Evolutionary conservation across 2,329 filamentous ascomycete species (phyloP).

Genomic region (Botrytis sinoallii): DNA sequence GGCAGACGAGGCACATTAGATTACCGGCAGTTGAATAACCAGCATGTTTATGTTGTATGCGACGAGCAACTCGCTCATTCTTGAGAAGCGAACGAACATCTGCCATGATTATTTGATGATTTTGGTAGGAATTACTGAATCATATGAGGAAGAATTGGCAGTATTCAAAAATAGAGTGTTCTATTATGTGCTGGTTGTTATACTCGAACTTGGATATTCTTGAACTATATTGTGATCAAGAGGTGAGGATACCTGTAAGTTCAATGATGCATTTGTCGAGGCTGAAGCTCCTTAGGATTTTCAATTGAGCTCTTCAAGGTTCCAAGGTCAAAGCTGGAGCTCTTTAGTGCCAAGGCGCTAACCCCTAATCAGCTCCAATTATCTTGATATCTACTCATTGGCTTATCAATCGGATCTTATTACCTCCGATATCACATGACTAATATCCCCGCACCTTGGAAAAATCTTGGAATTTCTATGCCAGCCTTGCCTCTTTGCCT

Average conservation of each 20-base stretch:
- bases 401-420: background rate
- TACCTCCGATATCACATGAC: background rate
- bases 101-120: slow-evolving; percentile 52
- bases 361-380: too few relatives aligned
- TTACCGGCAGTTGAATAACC: slow-evolving; percentile 66
- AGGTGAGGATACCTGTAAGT: background rate
- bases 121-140: background rate
- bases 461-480: slow-evolving; percentile 4
- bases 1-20: slow-evolving; percentile 65
- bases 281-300: slow-evolving; percentile 1
- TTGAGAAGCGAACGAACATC: slow-evolving; percentile 78
- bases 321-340: background rate
- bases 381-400: background rate
- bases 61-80: slow-evolving; percentile 70
- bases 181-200: background rate
- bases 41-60: slow-evolving; percentile 67
- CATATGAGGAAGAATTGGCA: background rate
- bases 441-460: slow-evolving; percentile 1
- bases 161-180: background rate
- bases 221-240: background rate
- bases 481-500: background rate
- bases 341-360: background rate
- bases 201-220: background rate
- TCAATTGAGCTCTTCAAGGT: background rate
- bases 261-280: background rate